A percentile compares a stretch with the other conserved stretches of the same genome.
phyloP scores from a whole-genome alignment of 148 eudicot genomes.

The Fagopyrum esculentum region DNA sequence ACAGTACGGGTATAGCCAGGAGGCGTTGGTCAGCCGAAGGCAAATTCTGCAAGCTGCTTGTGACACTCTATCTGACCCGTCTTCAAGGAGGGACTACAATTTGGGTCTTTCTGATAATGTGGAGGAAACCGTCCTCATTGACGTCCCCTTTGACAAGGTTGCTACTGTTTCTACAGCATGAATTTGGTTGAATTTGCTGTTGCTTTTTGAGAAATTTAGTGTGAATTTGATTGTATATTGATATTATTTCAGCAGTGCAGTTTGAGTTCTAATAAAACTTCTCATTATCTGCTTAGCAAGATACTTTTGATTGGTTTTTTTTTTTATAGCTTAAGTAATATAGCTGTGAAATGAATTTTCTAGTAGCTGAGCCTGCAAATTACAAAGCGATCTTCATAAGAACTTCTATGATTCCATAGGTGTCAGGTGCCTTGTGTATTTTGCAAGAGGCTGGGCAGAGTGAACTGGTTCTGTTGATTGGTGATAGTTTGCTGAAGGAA shows the following conservation, averaged over 20 bases:
- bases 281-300: neutral
- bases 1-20: constrained; percentile 79
- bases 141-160: constrained; percentile 90
- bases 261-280: neutral
- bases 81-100: constrained; percentile 75
- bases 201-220: neutral
- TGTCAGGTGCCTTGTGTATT: constrained; percentile 89
- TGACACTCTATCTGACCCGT: constrained; percentile 60
- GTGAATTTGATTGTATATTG: neutral
- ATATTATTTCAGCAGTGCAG: neutral
- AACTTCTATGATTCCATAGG: constrained; percentile 38
- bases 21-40: constrained; percentile 61
- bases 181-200: neutral
- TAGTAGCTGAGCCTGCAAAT: neutral
- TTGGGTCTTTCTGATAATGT: constrained; percentile 67
- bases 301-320: neutral
- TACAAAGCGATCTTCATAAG: neutral
- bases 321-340: neutral
- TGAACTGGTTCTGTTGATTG: constrained; percentile 80
- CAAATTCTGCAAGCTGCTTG: constrained; percentile 92
- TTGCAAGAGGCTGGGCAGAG: constrained; percentile 92
- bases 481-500: constrained; percentile 77
- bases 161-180: neutral
- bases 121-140: constrained; percentile 61
- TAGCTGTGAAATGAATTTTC: constrained; percentile 3